Evolutionary conservation across 306 rosid genomes (phyloP), one percentile per base, ranked within the genome.

Genomic region (Pyrus communis): DNA sequence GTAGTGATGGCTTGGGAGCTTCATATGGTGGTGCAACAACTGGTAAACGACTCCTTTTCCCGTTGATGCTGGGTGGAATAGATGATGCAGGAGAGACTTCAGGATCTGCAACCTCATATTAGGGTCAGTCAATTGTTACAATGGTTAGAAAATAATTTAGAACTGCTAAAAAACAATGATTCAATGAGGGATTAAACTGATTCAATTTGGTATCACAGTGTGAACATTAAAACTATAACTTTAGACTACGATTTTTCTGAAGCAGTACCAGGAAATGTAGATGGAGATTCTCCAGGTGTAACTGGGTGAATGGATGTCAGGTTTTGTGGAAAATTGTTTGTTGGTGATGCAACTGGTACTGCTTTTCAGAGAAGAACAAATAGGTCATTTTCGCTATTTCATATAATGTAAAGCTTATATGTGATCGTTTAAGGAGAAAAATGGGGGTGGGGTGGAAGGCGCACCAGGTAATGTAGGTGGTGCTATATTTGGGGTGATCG

Each of bases 1-100:
- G 82, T 58, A 66, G 67, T 43, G 66, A 42, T 19, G 70, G 30
- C 46, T 67, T 77, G 60, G 85, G 85, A 42, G 79, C 46, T 77
- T 60, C 71, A 73, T 57, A 28, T 64, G 72, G 64, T 40, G 84
- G 77, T 60, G 84, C 58, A 54, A 71, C 54, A 51, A 59, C 78
- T 42, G 84, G 84, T 15, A 25, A 33, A 69, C 10, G 30, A 64
- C 28, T 40, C 22, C 74, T 65, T 57, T 76, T 76, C 75, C 64
- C 27, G 19, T 63, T 33, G 54, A 54, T 12, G 69, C 63, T 28
- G 71, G 71, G 70, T 21, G 92, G 79, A 86, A 89, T 88, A 73
- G 92, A 79, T 70, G 86, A 62, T 23, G 75, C 78, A 51, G 91
- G 93, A 84, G 96, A 79, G 78, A 87, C 83, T 73, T 65, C 81